These are phyloP conservation scores for fission yeast (Schizosaccharomyces pombe) DNA, from an alignment of 805 yeast species.

Conservation along the genomic window DNA sequence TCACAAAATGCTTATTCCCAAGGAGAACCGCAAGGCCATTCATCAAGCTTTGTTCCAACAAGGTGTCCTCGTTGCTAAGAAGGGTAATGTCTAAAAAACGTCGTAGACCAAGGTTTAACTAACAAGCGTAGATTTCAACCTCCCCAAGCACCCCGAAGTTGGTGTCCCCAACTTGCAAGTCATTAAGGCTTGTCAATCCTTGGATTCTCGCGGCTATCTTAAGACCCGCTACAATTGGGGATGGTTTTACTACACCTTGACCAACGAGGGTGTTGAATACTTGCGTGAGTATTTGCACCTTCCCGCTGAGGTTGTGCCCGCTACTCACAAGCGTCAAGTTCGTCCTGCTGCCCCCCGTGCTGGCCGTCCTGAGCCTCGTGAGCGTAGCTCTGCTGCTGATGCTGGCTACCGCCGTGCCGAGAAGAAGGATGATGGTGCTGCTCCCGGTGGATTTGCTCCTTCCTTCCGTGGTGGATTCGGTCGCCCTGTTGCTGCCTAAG, in stretches of 20 bases:
- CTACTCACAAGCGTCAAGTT: conserved; percentile 87
- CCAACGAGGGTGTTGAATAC: conserved; percentile 98
- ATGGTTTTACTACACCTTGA: conserved; percentile 98
- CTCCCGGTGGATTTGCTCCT: conserved; percentile 5
- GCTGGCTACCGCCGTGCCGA: conserved; percentile 29
- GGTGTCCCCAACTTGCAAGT: conserved; percentile 7
- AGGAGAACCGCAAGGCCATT: conserved; percentile 97
- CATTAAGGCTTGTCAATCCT: conserved; percentile 97
- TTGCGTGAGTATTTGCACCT: conserved; percentile 94
- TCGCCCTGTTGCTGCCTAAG: conserved; percentile 3
- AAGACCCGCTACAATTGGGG: conserved; percentile 99
- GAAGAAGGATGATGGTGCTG: conserved; percentile 16
- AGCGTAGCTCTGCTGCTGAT: conserved; percentile 26
- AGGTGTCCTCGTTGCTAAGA: conserved; percentile 99
- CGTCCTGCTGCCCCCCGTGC: conserved; percentile 23
- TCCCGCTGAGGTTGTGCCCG: conserved; percentile 96
- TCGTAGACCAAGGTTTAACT: neutral
- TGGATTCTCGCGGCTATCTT: conserved; percentile 95
- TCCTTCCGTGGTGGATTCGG: conserved; percentile 6
- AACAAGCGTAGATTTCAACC: conserved; percentile 31
- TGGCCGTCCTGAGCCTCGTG: conserved; percentile 21
- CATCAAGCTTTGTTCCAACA: conserved; percentile 39
- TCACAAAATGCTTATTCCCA: conserved; percentile 84
- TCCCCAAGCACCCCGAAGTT: conserved; percentile 92
- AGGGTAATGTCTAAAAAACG: conserved; percentile 28